Evolutionary conservation across 257 asterid species (phyloP).

Genomic region (Solanum stenotomum): DNA sequence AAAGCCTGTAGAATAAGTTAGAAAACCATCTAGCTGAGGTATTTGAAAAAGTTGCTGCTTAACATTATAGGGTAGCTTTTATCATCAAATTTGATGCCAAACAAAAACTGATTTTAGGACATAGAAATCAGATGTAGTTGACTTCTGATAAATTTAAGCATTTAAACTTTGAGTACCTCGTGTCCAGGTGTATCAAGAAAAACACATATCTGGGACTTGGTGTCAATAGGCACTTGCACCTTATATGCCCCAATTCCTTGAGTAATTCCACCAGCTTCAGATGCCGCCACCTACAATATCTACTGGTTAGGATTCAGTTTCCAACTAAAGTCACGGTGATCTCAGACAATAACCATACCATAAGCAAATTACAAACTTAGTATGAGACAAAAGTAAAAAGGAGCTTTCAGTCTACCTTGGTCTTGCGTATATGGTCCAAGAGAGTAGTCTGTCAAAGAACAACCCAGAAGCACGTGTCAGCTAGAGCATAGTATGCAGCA

Average conservation of each 20-base stretch:
- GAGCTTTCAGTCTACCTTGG: conserved; percentile 46
- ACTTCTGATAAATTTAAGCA: background rate
- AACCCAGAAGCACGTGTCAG: conserved; percentile 11
- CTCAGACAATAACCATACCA: background rate
- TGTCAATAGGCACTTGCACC: conserved; percentile 84
- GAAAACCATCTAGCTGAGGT: conserved; percentile 1
- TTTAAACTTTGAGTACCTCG: conserved; percentile 42
- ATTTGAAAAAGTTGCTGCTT: background rate
- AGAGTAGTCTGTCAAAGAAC: conserved; percentile 71
- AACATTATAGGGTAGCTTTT: background rate
- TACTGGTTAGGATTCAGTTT: conserved; percentile 16
- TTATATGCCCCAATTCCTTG: conserved; percentile 99
- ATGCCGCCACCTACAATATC: conserved; percentile 71
- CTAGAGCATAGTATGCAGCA: conserved; percentile 5
- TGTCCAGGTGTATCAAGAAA: conserved; percentile 99
- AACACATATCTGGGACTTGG: conserved; percentile 77
- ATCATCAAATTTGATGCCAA: background rate
- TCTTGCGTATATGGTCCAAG: conserved; percentile 82
- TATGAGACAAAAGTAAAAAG: background rate
- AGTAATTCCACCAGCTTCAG: conserved; percentile 97
- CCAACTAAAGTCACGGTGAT: conserved; percentile 2
- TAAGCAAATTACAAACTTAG: background rate
- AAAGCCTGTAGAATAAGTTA: conserved; percentile 51
- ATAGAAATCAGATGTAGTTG: background rate
- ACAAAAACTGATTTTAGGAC: background rate